These are phyloP conservation scores for Auxenochlorella pyrenoidosa DNA, from an alignment of 139 green algal genomes.

Conservation along the genomic window DNA sequence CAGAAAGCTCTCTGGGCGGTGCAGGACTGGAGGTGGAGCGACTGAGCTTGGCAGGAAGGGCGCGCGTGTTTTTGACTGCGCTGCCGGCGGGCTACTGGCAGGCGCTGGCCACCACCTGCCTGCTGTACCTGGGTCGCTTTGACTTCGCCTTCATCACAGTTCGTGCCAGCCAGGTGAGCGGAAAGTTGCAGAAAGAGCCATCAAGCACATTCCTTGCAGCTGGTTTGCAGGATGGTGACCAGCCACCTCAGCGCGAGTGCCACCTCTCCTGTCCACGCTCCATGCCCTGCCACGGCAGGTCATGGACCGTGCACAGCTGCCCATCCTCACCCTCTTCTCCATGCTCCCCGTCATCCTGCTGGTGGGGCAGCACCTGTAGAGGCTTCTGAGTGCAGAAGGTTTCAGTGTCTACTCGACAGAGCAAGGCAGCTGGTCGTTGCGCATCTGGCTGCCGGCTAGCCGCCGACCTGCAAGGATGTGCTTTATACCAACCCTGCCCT, in stretches of 20 bases:
- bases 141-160: constrained; percentile 84
- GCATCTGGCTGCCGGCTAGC: too few relatives aligned
- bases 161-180: constrained; percentile 67
- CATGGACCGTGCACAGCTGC: constrained; percentile 74
- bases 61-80: constrained; percentile 51
- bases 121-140: constrained; percentile 87
- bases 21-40: neutral
- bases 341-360: constrained; percentile 75
- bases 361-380: neutral
- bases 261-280: neutral
- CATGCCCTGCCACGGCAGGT: neutral
- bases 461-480: neutral
- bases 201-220: too few relatives aligned
- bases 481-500: neutral
- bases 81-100: constrained; percentile 86
- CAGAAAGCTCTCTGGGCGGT: too few relatives aligned
- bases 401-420: too few relatives aligned
- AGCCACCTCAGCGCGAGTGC: too few relatives aligned
- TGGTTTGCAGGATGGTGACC: too few relatives aligned
- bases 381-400: neutral
- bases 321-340: constrained; percentile 73
- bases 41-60: constrained; percentile 31
- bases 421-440: neutral
- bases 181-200: neutral
- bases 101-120: constrained; percentile 70